Conservation (phyloP, 192 early-diverging fungal species). For the Umbelopsis sp. region DNA sequence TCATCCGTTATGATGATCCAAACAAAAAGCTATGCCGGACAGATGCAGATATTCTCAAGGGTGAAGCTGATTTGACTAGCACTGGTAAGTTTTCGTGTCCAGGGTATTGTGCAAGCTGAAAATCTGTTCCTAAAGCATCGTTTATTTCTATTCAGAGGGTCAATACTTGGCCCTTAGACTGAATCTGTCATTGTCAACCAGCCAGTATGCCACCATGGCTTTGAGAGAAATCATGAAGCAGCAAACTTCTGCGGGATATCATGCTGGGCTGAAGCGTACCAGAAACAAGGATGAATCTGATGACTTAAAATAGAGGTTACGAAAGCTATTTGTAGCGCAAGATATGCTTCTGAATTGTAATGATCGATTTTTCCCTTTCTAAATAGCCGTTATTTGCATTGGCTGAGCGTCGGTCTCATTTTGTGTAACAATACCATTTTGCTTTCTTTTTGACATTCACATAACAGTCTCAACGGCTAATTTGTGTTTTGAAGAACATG, state of each 20-base stretch:
- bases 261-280: constrained; percentile 27
- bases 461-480: no score
- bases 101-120: background rate
- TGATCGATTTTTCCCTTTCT: no score
- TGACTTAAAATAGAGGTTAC: background rate
- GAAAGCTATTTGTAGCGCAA: no score
- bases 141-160: constrained; percentile 51
- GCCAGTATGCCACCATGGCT: constrained; percentile 97
- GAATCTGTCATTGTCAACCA: constrained; percentile 76
- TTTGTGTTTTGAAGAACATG: no score
- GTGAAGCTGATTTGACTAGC: constrained; percentile 39
- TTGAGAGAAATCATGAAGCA: constrained; percentile 83
- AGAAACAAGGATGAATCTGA: background rate
- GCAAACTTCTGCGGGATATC: constrained; percentile 61
- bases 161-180: constrained; percentile 72
- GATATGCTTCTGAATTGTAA: no score
- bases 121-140: background rate
- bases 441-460: no score
- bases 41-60: constrained; percentile 65
- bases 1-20: constrained; percentile 69
- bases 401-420: no score
- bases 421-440: no score
- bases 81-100: constrained; percentile 27
- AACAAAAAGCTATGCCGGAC: constrained; percentile 58
- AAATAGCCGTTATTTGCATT: no score